These are phyloP conservation scores for Platismatia glauca DNA, from an alignment of 495 filamentous ascomycete species.

Conservation along the genomic window DNA sequence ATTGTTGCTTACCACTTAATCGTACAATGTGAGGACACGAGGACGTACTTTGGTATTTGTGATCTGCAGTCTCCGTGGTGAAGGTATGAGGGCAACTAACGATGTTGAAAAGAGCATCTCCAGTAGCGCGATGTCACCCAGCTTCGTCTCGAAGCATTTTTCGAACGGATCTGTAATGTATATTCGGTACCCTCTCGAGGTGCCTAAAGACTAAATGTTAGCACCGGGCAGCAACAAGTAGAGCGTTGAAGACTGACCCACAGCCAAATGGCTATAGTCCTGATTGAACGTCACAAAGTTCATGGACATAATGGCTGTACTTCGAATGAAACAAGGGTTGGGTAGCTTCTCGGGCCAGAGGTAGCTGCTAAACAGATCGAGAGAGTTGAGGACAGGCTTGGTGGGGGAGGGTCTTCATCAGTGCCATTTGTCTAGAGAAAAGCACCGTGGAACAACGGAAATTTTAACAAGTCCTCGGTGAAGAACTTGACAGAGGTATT, in stretches of 20 bases:
- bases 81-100: constrained; percentile 85
- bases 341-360: background rate
- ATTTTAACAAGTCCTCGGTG: background rate
- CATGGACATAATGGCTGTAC: constrained; percentile 51
- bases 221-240: background rate
- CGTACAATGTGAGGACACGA: background rate
- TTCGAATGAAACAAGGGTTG: background rate
- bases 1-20: constrained; percentile 8
- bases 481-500: background rate
- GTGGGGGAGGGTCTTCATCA: background rate
- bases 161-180: constrained; percentile 93
- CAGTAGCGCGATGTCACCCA: constrained; percentile 86
- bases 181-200: constrained; percentile 84
- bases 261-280: constrained; percentile 92
- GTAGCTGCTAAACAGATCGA: background rate
- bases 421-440: constrained; percentile 1
- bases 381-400: background rate
- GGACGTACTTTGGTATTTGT: constrained; percentile 86
- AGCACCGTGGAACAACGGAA: background rate
- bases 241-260: constrained; percentile 50
- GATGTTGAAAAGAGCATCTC: constrained; percentile 99
- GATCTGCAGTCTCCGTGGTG: constrained; percentile 82
- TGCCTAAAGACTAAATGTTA: constrained; percentile 44
- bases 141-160: constrained; percentile 85
- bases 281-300: constrained; percentile 99